phyloP scores from a whole-genome alignment of 345 rosid genomes.

The Anacardium occidentale region DNA sequence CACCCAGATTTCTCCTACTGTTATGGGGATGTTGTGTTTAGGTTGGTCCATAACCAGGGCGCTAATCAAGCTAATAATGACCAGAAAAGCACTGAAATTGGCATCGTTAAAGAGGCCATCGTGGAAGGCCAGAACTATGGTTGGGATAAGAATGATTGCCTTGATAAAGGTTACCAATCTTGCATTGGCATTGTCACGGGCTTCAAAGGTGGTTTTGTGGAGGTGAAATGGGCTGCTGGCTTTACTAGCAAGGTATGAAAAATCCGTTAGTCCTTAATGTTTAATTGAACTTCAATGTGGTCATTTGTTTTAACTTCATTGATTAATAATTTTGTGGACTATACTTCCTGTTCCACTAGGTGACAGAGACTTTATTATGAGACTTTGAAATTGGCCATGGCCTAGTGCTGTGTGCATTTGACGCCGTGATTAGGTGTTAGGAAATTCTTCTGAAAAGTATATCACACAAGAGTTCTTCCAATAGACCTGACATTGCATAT shows the following conservation, averaged over 20 bases:
- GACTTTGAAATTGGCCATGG: conserved; percentile 3
- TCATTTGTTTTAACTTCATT: no score
- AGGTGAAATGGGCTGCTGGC: conserved; percentile 85
- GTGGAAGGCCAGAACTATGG: conserved; percentile 21
- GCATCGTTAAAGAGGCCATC: conserved; percentile 20
- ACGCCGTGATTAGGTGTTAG: conserved; percentile 10
- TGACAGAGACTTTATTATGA: not conserved
- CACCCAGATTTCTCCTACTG: conserved; percentile 75
- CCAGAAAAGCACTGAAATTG: conserved; percentile 22
- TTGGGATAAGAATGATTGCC: conserved; percentile 28
- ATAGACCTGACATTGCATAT: not conserved
- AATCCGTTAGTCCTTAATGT: conserved; percentile 16
- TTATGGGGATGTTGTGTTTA: conserved; percentile 75
- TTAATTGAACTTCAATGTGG: not conserved
- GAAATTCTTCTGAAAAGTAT: not conserved
- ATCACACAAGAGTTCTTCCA: not conserved
- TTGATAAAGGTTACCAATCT: conserved; percentile 38
- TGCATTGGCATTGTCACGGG: conserved; percentile 70
- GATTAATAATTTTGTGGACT: not conserved
- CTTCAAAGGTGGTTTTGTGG: conserved; percentile 63
- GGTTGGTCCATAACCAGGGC: conserved; percentile 21
- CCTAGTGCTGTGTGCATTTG: not conserved
- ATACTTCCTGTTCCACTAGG: not conserved
- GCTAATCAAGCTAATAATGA: conserved; percentile 10
- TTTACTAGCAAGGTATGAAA: conserved; percentile 52